Base-by-base conservation (phyloP, 345 rosid genomes). In the Mallotus nudiflorus region DNA sequence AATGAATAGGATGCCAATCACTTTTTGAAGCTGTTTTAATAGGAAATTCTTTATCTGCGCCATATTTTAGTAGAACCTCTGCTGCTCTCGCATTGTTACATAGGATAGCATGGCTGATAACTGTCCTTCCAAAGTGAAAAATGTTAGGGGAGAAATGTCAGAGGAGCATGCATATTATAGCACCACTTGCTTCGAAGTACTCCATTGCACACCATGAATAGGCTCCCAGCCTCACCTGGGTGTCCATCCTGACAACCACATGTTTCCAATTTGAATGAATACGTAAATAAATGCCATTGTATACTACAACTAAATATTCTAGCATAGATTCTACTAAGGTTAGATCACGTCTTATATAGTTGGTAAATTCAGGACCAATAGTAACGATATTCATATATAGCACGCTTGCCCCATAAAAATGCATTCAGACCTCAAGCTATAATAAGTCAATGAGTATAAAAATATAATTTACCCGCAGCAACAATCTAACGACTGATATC, bases 171-270 rank as follows among this genome's bases (percentile, higher is more conserved):
- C 81, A 72, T 77, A 95, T 75, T 59, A 92, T 87, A 18, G 83
- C 75, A 50, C 99, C 97, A 66, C 82, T 88, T 25, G 77, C 82
- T 85, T 92, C 98, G 67, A 89, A 95, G 69, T 88, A 95, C 74
- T 95, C 99, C 54, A 95, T 91, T 3, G 94, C 98, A 77, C 97
- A 95, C 98, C 99, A 90, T 33, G 96, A 85, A 98, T 98, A 95
- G 61, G 92, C 97, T 78, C 98, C 99, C 12, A 90, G 84, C 75
- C 91, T 86, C 62, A 88, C 94, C 74, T 80, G 77, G 54, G 73
- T 74, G 77, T 92, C 89, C 37, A 81, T 81, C 77, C 77, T 79
- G 10, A 68, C 85, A 45, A 92, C 91, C 49, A 85, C 91, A 98
- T 95, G 85, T 73, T 73, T 57, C 74, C 53, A 62, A 55, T 52